Evolutionary conservation across 805 yeast species (phyloP), one percentile per base, ranked within the genome.

Genomic region (Wickerhamiella allomyrinae): DNA sequence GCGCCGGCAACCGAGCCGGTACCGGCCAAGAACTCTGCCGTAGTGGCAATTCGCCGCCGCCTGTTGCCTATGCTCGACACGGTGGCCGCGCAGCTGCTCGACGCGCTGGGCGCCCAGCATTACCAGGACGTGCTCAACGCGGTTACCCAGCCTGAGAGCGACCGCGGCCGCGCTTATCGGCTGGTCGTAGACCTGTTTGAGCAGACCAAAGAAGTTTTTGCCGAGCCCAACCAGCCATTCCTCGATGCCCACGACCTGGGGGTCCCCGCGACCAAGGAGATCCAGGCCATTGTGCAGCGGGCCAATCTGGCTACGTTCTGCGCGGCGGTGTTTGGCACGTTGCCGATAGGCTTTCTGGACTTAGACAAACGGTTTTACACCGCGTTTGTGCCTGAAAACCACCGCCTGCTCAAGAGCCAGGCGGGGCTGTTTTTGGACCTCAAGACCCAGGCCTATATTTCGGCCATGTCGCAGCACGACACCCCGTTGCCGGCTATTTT

Each of bases 401-500:
- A 85, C 4, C 73, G 77, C 51, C 64, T 91, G 34, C 63, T 85
- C 45, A 86, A 86, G 57, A 74, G 81, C 8, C 95, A 84, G 51
- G 86, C 91, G 0, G 75, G 74, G 10, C 61, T 91, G 40, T 85
- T 70, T 51, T 66, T 91, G 31, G 96, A 91, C 51, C 69, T 91
- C 57, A 91, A 91, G 58, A 91, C 98, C 0, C 98, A 91, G 60
- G 95, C 95, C 0, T 91, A 76, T 56, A 86, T 91, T 17, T 79
- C 95, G 1, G 95, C 94, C 0, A 60, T 87, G 46, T 83, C 79
- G 10, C 60, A 58, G 37, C 70, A 69, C 9, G 74, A 75, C 41
- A 66, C 80, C 49, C 64, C 80, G 1, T 70, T 74, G 47, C 70
- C 69, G 43, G 87, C 79, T 35, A 71, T 84, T 9, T 63, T 87